Percentiles rank a stretch among this genome's conserved stretches.
Evolutionary conservation across 2,329 filamentous ascomycete genomes (phyloP).

Genomic region (Podosphaera aphanis): DNA sequence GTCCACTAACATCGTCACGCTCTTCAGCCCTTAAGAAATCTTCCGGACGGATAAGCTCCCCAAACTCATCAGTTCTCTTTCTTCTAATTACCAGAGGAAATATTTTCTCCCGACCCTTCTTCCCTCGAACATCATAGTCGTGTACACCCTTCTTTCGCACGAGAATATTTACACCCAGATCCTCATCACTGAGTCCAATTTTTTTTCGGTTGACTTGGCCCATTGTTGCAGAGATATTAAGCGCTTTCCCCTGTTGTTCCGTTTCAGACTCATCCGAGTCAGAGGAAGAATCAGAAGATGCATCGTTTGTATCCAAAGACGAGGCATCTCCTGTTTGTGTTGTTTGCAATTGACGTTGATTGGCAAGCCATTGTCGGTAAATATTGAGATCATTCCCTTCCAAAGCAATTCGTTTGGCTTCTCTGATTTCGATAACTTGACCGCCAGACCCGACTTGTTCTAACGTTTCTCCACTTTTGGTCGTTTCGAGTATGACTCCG

Average conservation of each 20-base stretch:
- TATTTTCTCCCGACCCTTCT: constrained; percentile 77
- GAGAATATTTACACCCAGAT: constrained; percentile 75
- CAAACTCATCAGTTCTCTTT: constrained; percentile 71
- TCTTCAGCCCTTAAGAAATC: constrained; percentile 88
- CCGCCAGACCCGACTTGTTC: constrained; percentile 45
- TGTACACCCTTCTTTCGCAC: constrained; percentile 75
- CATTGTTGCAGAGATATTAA: constrained; percentile 71
- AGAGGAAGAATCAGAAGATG: constrained; percentile 65
- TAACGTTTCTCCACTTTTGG: constrained; percentile 29
- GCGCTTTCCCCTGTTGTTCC: constrained; percentile 72
- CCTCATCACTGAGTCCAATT: constrained; percentile 65
- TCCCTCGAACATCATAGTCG: constrained; percentile 77
- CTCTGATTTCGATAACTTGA: constrained; percentile 33
- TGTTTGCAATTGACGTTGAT: constrained; percentile 66
- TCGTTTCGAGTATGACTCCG: constrained; percentile 34
- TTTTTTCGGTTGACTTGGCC: constrained; percentile 70
- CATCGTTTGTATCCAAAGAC: constrained; percentile 53
- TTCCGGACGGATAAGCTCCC: constrained; percentile 78
- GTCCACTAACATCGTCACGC: constrained; percentile 49
- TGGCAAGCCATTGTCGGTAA: constrained; percentile 84
- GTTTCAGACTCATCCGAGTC: constrained; percentile 73
- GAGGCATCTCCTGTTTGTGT: constrained; percentile 48
- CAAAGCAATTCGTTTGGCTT: constrained; percentile 39
- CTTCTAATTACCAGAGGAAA: constrained; percentile 69
- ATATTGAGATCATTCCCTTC: constrained; percentile 53